Evolutionary conservation across 495 filamentous ascomycete species (phyloP).

Genomic region (Hypoxylon cercidicola): DNA sequence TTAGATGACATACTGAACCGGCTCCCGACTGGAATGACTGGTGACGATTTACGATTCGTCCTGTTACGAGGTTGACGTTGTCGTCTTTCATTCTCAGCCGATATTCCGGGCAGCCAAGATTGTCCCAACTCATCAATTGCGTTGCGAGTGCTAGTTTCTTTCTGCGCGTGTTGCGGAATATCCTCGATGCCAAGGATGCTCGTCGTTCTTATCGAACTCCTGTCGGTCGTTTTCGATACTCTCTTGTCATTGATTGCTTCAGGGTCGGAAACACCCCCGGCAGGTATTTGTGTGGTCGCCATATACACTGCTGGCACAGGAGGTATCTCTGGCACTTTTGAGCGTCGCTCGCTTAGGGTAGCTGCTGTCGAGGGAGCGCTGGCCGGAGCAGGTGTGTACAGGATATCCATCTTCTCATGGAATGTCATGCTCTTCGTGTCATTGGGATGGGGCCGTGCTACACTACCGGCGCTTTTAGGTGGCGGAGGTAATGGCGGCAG

Average conservation of each 20-base stretch:
- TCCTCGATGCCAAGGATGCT: slow-evolving; percentile 55
- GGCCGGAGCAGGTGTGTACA: slow-evolving; percentile 55
- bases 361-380: slow-evolving; percentile 41
- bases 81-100: slow-evolving; percentile 27
- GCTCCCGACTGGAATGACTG: slow-evolving; percentile 44
- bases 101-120: slow-evolving; percentile 55
- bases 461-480: slow-evolving; percentile 51
- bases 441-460: slow-evolving; percentile 51
- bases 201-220: slow-evolving; percentile 49
- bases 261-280: slow-evolving; percentile 4
- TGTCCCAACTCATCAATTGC: slow-evolving; percentile 48
- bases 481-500: slow-evolving; percentile 58
- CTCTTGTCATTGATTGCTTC: slow-evolving; percentile 22
- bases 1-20: slow-evolving; percentile 46
- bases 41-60: slow-evolving; percentile 53
- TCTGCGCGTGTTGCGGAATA: slow-evolving; percentile 38
- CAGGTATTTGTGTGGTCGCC: slow-evolving; percentile 18
- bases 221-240: slow-evolving; percentile 44
- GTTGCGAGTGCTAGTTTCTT: slow-evolving; percentile 40
- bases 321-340: slow-evolving; percentile 57
- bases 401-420: slow-evolving; percentile 60
- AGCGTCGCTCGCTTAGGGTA: slow-evolving; percentile 44
- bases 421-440: slow-evolving; percentile 65
- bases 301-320: slow-evolving; percentile 49
- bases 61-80: slow-evolving; percentile 20